These are phyloP conservation scores for Mentha longifolia DNA, from an alignment of 257 asterid genomes.

Conservation along the genomic window DNA sequence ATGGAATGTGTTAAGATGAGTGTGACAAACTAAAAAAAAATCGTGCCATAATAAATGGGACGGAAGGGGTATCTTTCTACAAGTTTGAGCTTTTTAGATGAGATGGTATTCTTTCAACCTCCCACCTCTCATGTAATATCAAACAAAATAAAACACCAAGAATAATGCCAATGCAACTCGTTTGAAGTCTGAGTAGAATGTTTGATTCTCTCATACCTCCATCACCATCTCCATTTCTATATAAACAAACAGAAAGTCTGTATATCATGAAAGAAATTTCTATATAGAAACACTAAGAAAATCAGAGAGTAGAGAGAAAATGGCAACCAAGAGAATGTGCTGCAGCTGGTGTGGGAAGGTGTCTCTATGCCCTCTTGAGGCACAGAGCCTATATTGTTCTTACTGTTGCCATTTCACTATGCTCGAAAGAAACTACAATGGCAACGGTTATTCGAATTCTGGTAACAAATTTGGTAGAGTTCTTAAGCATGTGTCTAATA, in stretches of 20 bases:
- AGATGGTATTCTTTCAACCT: too few relatives aligned
- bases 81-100: too few relatives aligned
- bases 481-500: constrained; percentile 10
- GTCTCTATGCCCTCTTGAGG: constrained; percentile 43
- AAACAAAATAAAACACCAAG: background rate
- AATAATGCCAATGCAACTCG: background rate
- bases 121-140: too few relatives aligned
- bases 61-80: too few relatives aligned
- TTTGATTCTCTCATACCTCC: constrained; percentile 35
- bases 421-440: constrained; percentile 27
- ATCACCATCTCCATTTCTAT: constrained; percentile 15
- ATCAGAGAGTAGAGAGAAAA: constrained; percentile 21
- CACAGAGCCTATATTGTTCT: constrained; percentile 50
- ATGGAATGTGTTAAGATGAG: too few relatives aligned
- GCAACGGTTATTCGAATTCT: too few relatives aligned
- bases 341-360: constrained; percentile 60
- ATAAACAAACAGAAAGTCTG: constrained; percentile 6
- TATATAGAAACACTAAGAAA: constrained; percentile 25
- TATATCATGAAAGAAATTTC: background rate
- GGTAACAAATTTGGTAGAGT: constrained; percentile 7
- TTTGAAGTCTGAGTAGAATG: background rate
- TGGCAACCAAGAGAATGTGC: constrained; percentile 52
- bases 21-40: too few relatives aligned
- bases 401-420: constrained; percentile 42
- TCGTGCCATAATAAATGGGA: too few relatives aligned